Evolutionary conservation across 1,139 yeast genomes (phyloP).

Genomic region (Yamadazyma sp.): DNA sequence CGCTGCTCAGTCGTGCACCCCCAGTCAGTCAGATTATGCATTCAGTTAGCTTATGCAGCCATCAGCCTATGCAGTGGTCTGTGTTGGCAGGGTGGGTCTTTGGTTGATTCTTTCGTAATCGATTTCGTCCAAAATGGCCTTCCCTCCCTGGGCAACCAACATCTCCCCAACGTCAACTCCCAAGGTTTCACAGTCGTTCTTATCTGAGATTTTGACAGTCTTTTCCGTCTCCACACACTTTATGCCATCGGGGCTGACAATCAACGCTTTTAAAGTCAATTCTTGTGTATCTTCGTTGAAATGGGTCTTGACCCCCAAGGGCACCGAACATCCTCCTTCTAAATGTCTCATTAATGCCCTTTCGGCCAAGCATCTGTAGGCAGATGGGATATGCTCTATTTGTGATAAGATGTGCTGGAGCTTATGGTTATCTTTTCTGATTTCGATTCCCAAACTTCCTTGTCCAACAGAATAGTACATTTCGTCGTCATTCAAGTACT

Average conservation of each 20-base stretch:
- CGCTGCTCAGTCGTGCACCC: no score
- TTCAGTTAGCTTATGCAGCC: no score
- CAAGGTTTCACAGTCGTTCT: conserved; percentile 65
- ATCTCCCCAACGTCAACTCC: conserved; percentile 71
- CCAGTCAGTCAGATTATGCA: no score
- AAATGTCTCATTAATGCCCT: conserved; percentile 81
- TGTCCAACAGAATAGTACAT: conserved; percentile 98
- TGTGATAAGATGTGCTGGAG: conserved; percentile 58
- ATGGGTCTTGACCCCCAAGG: conserved; percentile 81
- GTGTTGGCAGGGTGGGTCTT: conserved; percentile 20
- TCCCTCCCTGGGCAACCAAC: conserved; percentile 78
- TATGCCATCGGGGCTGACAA: conserved; percentile 83
- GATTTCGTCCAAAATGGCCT: conserved; percentile 74
- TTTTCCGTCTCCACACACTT: conserved; percentile 59
- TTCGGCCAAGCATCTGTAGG: conserved; percentile 86
- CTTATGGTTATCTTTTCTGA: conserved; percentile 64
- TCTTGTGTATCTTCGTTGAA: conserved; percentile 45
- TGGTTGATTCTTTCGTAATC: conserved; percentile 65
- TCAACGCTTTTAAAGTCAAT: conserved; percentile 65
- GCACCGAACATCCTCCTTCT: conserved; percentile 98
- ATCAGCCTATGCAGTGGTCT: no score
- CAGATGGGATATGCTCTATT: conserved; percentile 67
- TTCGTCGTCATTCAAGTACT: conserved; percentile 69
- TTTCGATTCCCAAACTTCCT: conserved; percentile 94
- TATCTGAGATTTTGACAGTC: conserved; percentile 31